phyloP scores from a whole-genome alignment of 768 basidiomycete species.

The Leccinum obscurum region DNA sequence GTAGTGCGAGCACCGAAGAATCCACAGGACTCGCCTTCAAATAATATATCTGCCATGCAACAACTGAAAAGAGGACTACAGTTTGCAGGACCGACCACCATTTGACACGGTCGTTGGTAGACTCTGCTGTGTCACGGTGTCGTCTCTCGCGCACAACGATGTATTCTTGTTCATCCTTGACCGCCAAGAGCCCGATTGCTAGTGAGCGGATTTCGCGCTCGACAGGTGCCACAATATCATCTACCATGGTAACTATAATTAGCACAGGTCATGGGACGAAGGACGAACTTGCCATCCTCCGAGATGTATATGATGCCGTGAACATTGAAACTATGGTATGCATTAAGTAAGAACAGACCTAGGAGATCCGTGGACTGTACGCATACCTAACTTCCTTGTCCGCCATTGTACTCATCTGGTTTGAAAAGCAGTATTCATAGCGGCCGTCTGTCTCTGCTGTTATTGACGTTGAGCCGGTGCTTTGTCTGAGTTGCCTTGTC shows the following conservation, averaged over 20 bases:
- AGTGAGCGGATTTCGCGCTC: conserved; percentile 92
- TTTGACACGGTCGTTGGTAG: conserved; percentile 92
- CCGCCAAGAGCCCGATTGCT: conserved; percentile 75
- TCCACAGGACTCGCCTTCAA: conserved; percentile 61
- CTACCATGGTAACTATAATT: conserved; percentile 10
- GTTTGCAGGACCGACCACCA: conserved; percentile 98
- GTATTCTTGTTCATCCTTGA: conserved; percentile 99
- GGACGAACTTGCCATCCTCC: conserved; percentile 66
- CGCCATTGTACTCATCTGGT: conserved; percentile 95
- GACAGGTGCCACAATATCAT: conserved; percentile 89
- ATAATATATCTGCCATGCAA: conserved; percentile 98
- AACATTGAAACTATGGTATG: too few species aligned
- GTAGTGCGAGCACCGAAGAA: neutral
- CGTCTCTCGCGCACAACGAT: conserved; percentile 91
- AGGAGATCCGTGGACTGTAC: neutral
- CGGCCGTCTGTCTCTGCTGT: conserved; percentile 87
- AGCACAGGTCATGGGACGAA: neutral
- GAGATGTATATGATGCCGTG: conserved; percentile 76
- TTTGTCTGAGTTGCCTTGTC: conserved; percentile 80
- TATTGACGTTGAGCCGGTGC: conserved; percentile 85
- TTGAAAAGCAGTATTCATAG: conserved; percentile 97
- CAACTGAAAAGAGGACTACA: conserved; percentile 82
- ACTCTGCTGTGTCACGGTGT: conserved; percentile 94
- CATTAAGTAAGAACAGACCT: neutral
- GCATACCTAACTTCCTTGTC: conserved; percentile 90